Percentiles rank a stretch among this genome's conserved stretches.
phyloP scores from a whole-genome alignment of 2,329 filamentous ascomycete species.

The Talaromyces verruculosus region DNA sequence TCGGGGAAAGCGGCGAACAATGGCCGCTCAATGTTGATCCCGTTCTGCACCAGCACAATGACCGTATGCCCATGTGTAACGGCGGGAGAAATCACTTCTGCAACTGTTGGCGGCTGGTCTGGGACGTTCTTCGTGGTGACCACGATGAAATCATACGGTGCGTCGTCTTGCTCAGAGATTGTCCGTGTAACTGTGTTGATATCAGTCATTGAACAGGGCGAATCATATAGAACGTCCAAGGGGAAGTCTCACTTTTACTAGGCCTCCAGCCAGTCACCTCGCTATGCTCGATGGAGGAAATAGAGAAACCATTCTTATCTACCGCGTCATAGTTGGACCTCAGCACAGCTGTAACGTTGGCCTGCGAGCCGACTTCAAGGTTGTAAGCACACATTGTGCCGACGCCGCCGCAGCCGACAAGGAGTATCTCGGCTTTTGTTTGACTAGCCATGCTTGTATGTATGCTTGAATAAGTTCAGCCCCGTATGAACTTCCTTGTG shows the following conservation, averaged over 20 bases:
- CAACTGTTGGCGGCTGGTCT: constrained; percentile 52
- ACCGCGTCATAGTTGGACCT: constrained; percentile 59
- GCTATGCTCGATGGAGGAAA: constrained; percentile 59
- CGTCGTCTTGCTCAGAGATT: constrained; percentile 30
- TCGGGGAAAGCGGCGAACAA: constrained; percentile 51
- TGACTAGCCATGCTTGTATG: neutral
- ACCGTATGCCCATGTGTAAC: constrained; percentile 51
- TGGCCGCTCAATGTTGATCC: constrained; percentile 59
- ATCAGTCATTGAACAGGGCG: neutral
- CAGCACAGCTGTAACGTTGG: constrained; percentile 56
- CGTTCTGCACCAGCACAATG: constrained; percentile 60
- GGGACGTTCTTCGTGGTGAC: constrained; percentile 60
- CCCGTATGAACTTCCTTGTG: neutral
- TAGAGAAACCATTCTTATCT: constrained; percentile 52
- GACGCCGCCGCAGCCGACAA: constrained; percentile 59
- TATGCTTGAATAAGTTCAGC: neutral
- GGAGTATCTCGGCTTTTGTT: constrained; percentile 46
- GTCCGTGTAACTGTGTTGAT: constrained; percentile 45
- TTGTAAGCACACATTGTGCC: constrained; percentile 60
- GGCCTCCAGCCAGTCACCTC: constrained; percentile 46
- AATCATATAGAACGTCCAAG: neutral
- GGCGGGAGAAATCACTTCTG: constrained; percentile 52
- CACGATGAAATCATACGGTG: constrained; percentile 57
- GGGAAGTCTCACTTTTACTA: constrained; percentile 32
- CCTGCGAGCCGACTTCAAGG: constrained; percentile 53